Evolutionary conservation across 306 rosid genomes (phyloP).

Genomic region (Sesbania bispinosa): DNA sequence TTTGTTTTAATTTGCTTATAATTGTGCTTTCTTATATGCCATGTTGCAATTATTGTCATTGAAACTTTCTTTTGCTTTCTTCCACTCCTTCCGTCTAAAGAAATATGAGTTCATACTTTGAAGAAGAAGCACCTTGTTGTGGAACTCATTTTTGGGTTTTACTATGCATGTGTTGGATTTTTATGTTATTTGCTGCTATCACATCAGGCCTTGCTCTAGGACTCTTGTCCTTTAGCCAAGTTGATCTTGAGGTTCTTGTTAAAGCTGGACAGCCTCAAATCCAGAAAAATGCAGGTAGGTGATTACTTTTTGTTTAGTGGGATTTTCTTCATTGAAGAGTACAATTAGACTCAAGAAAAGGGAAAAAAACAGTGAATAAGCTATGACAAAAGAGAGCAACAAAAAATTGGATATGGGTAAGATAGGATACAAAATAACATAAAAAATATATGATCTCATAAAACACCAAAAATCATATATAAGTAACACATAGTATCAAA

Average conservation of each 20-base stretch:
- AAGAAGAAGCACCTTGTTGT: constrained; percentile 35
- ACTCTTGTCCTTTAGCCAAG: constrained; percentile 62
- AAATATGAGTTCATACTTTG: constrained; percentile 17
- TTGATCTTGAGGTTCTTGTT: constrained; percentile 73
- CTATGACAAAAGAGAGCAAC: no score
- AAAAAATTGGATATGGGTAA: no score
- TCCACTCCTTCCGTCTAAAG: background rate
- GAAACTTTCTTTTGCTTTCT: constrained; percentile 8
- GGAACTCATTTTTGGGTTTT: constrained; percentile 49
- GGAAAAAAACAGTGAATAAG: background rate
- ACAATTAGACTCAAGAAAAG: background rate
- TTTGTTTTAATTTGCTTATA: background rate
- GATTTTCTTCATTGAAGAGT: background rate
- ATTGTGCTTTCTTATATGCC: background rate
- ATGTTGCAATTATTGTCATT: constrained; percentile 19
- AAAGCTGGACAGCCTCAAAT: constrained; percentile 54
- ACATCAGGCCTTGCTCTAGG: constrained; percentile 71
- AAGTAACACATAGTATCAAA: no score
- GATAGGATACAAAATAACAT: no score
- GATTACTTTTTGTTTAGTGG: background rate
- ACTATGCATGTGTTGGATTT: constrained; percentile 29
- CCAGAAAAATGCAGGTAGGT: constrained; percentile 52
- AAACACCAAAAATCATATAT: no score
- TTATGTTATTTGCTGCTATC: constrained; percentile 51
- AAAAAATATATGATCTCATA: no score